Conservation (phyloP, 331 rosid genomes). For the Rosa hybrid region DNA sequence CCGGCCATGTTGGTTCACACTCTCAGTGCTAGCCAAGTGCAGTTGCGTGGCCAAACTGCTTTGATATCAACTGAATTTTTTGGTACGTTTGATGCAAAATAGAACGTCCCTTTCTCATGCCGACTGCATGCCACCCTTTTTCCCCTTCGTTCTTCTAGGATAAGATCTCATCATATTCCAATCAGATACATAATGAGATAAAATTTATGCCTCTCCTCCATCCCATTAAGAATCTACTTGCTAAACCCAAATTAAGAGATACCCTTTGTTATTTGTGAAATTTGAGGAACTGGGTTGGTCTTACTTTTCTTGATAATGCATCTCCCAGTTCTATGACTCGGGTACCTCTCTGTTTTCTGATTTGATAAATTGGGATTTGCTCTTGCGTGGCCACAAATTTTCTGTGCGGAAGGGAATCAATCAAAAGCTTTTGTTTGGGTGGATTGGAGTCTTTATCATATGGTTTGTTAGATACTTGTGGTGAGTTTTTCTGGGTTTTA, state of each 20-base stretch:
- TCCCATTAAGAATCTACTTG: not conserved
- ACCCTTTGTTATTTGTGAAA: conserved; percentile 6
- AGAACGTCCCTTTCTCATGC: conserved; percentile 26
- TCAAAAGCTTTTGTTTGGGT: conserved; percentile 27
- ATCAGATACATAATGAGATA: not conserved
- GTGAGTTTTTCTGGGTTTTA: conserved; percentile 25
- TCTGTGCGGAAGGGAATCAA: not conserved
- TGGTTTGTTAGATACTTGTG: conserved; percentile 5
- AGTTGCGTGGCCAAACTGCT: not conserved
- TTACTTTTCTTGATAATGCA: not conserved
- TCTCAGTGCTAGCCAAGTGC: not conserved
- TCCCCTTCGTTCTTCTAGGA: conserved; percentile 30
- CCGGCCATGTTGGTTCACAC: not conserved
- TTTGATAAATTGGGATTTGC: conserved; percentile 7
- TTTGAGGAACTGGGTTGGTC: conserved; percentile 19
- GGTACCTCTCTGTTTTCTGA: conserved; percentile 16
- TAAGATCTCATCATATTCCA: conserved; percentile 39
- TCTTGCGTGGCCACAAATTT: conserved; percentile 21
- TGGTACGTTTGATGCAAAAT: not conserved
- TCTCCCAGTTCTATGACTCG: not conserved
- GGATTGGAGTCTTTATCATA: not conserved
- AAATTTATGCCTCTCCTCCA: not conserved
- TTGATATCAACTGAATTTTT: not conserved
- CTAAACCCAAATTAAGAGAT: not conserved
- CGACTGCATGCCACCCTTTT: not conserved